Evolutionary conservation across 2,329 filamentous ascomycete species (phyloP).

Genomic region (Dendrostoma leiphaemia): DNA sequence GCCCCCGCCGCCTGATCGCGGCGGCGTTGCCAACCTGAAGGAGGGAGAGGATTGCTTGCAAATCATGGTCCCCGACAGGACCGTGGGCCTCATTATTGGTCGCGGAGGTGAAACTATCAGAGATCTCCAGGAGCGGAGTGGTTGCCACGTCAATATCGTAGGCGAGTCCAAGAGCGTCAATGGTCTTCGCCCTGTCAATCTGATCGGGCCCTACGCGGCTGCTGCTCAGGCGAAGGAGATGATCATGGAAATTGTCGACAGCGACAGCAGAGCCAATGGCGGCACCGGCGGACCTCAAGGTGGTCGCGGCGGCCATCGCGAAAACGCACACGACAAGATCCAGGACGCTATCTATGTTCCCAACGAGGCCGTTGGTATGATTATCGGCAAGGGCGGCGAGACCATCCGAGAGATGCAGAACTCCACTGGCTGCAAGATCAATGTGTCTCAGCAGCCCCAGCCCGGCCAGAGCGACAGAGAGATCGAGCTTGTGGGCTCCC

Average conservation of each 20-base stretch:
- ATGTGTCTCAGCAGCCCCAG: constrained; percentile 78
- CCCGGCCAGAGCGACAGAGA: constrained; percentile 78
- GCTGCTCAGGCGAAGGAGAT: constrained; percentile 78
- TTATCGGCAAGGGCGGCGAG: constrained; percentile 91
- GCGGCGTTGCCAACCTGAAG: constrained; percentile 50
- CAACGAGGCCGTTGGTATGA: constrained; percentile 92
- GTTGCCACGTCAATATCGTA: constrained; percentile 95
- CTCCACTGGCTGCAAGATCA: constrained; percentile 88
- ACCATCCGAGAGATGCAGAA: constrained; percentile 94
- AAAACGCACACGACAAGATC: constrained; percentile 61
- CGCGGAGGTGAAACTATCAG: constrained; percentile 90
- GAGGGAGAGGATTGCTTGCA: constrained; percentile 85
- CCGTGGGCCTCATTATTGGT: constrained; percentile 91
- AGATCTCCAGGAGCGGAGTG: constrained; percentile 85
- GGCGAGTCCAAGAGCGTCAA: constrained; percentile 92
- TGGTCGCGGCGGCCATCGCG: constrained; percentile 36
- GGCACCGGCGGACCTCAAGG: constrained; percentile 35
- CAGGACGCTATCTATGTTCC: constrained; percentile 84
- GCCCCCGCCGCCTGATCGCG: not conserved
- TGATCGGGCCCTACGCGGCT: constrained; percentile 76
- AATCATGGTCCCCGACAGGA: constrained; percentile 93
- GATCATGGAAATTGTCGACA: constrained; percentile 93
- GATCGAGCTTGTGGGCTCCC: constrained; percentile 78
- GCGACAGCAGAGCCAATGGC: constrained; percentile 64
- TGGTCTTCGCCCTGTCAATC: constrained; percentile 82